Evolutionary conservation across 1,139 yeast genomes (phyloP).

Genomic region (Komagataea norvegica): DNA sequence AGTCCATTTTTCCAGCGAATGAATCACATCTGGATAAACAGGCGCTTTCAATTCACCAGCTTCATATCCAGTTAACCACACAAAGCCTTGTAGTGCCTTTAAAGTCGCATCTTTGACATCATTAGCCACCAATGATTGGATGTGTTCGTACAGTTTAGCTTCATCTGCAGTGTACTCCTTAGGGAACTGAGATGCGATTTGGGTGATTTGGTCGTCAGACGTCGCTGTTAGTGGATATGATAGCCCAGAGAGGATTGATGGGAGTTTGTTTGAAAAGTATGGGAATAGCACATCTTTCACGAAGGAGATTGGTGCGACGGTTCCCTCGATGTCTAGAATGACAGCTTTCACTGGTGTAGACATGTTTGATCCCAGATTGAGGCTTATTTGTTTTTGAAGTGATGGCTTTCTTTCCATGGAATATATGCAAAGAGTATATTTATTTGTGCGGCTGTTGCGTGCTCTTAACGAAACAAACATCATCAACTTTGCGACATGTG

Average conservation of each 20-base stretch:
- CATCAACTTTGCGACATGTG: no score
- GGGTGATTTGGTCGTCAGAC: slow-evolving; percentile 13
- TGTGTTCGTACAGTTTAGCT: slow-evolving; percentile 38
- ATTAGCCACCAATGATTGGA: slow-evolving; percentile 49
- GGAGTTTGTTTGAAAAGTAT: slow-evolving; percentile 35
- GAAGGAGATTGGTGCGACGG: slow-evolving; percentile 84
- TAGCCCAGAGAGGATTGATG: slow-evolving; percentile 29
- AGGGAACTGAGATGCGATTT: slow-evolving; percentile 26
- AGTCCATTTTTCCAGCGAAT: slow-evolving; percentile 41
- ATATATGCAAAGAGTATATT: no score
- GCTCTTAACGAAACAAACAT: no score
- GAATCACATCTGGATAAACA: slow-evolving; percentile 66
- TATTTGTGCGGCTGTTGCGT: no score
- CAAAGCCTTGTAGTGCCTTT: slow-evolving; percentile 75
- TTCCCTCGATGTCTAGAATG: slow-evolving; percentile 82
- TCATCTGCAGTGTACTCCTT: slow-evolving; percentile 27
- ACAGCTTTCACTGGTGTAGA: slow-evolving; percentile 29
- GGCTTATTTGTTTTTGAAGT: background rate
- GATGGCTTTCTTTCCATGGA: no score
- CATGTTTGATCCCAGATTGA: background rate
- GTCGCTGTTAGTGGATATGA: slow-evolving; percentile 32
- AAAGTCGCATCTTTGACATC: slow-evolving; percentile 78
- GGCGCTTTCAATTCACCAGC: slow-evolving; percentile 76
- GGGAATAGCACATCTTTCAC: slow-evolving; percentile 71
- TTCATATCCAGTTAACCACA: slow-evolving; percentile 80